phyloP scores from a whole-genome alignment of 2,329 filamentous ascomycete genomes.

The Zymoseptoria tritici region DNA sequence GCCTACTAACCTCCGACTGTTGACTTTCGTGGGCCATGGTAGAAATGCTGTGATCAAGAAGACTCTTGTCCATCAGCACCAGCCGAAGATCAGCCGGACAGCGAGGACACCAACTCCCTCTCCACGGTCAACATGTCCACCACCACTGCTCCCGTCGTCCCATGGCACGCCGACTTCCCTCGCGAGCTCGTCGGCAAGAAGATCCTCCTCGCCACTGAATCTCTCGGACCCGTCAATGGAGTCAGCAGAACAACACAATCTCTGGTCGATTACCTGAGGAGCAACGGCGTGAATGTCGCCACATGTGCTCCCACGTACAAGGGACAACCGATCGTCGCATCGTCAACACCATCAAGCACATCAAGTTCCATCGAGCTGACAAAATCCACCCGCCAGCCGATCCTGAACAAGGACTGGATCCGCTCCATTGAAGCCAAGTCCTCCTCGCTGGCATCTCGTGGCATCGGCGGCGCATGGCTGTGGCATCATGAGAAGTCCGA shows the following conservation, averaged over 20 bases:
- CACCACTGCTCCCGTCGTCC: neutral
- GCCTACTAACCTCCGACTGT: neutral
- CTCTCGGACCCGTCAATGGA: constrained; percentile 66
- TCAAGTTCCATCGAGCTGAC: constrained; percentile 11
- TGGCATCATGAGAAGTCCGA: constrained; percentile 24
- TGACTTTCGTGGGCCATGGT: neutral
- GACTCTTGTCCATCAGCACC: neutral
- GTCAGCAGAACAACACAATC: constrained; percentile 63
- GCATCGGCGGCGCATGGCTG: constrained; percentile 28
- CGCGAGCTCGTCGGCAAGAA: constrained; percentile 50
- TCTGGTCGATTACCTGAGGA: constrained; percentile 59
- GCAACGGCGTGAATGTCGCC: constrained; percentile 57
- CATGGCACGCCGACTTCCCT: constrained; percentile 31
- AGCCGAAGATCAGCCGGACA: neutral
- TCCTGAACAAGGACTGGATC: constrained; percentile 30
- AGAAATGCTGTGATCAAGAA: neutral
- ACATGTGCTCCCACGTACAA: constrained; percentile 56
- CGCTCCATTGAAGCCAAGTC: constrained; percentile 27
- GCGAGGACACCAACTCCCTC: neutral
- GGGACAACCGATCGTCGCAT: constrained; percentile 43
- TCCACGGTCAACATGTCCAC: neutral
- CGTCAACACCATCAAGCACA: constrained; percentile 21
- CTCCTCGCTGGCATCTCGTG: constrained; percentile 25
- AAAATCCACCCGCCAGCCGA: constrained; percentile 21
- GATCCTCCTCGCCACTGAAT: constrained; percentile 62